phyloP scores from a whole-genome alignment of 1,284 basidiomycete genomes.

The Phenoliferia sp. region DNA sequence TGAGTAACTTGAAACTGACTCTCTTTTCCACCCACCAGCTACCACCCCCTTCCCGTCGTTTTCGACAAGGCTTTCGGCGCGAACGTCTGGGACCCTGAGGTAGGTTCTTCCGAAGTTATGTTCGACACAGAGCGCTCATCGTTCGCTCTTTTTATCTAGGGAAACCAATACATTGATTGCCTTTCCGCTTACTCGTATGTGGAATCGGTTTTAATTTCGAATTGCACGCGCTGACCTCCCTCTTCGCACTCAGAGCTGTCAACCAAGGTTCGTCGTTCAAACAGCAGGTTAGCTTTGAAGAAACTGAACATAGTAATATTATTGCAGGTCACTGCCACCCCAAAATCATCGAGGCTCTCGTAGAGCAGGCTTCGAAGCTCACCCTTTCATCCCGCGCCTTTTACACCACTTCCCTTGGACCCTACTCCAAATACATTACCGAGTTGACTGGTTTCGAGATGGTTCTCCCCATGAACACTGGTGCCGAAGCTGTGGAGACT shows the following conservation, averaged over 20 bases:
- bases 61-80: slow-evolving; percentile 86
- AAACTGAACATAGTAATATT: too few species aligned
- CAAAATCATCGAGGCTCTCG: slow-evolving; percentile 61
- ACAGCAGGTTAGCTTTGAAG: too few species aligned
- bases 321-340: slow-evolving; percentile 86
- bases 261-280: slow-evolving; percentile 60
- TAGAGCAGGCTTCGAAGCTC: slow-evolving; percentile 80
- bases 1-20: slow-evolving; percentile 42
- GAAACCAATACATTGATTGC: slow-evolving; percentile 57
- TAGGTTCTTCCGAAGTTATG: not conserved
- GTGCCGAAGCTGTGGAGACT: slow-evolving; percentile 96
- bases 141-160: slow-evolving; percentile 14
- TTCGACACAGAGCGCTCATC: not conserved
- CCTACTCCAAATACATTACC: slow-evolving; percentile 81
- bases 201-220: slow-evolving; percentile 23
- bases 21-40: slow-evolving; percentile 54
- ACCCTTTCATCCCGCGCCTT: slow-evolving; percentile 95
- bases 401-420: slow-evolving; percentile 87
- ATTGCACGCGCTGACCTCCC: not conserved
- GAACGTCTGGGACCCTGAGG: slow-evolving; percentile 36
- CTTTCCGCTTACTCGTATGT: slow-evolving; percentile 92
- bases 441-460: slow-evolving; percentile 53
- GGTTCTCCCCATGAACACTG: slow-evolving; percentile 99
- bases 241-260: slow-evolving; percentile 57
- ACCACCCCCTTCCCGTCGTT: slow-evolving; percentile 91